A percentile compares a stretch with the other conserved stretches of the same genome.
phyloP scores from a whole-genome alignment of 2,329 filamentous ascomycete species.

The Verticillium dahliae region DNA sequence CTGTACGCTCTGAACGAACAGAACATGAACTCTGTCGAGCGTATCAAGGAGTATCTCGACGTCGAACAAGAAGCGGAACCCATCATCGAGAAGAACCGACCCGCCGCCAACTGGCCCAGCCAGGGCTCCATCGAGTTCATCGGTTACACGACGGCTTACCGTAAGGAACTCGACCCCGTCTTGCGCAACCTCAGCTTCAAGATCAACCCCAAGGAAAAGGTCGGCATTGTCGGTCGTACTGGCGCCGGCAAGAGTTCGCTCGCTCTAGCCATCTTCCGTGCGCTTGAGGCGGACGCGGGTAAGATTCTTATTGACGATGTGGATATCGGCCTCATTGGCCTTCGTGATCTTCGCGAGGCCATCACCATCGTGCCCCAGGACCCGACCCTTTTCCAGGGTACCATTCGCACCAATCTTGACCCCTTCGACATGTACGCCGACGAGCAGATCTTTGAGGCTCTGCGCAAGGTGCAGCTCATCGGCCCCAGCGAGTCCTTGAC shows the following conservation, averaged over 20 bases:
- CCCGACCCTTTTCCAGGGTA: conserved; percentile 88
- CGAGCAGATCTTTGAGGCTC: conserved; percentile 79
- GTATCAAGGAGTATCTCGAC: conserved; percentile 94
- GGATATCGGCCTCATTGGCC: conserved; percentile 83
- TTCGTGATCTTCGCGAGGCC: conserved; percentile 86
- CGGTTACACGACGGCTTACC: conserved; percentile 83
- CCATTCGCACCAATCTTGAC: conserved; percentile 86
- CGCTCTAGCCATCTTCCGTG: conserved; percentile 86
- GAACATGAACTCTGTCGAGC: conserved; percentile 98
- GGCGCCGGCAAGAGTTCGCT: conserved; percentile 96
- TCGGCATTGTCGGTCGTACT: conserved; percentile 92
- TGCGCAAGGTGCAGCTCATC: conserved; percentile 86
- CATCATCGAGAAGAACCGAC: conserved; percentile 71
- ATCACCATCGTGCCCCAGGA: conserved; percentile 99
- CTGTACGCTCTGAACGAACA: conserved; percentile 94
- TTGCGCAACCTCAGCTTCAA: conserved; percentile 79
- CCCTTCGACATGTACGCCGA: conserved; percentile 87
- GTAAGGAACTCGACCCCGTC: conserved; percentile 80
- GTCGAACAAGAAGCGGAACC: conserved; percentile 87
- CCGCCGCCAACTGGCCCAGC: conserved; percentile 75
- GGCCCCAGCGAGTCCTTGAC: conserved; percentile 44
- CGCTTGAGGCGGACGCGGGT: conserved; percentile 83
- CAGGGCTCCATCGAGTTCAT: conserved; percentile 83
- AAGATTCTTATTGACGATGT: conserved; percentile 86
- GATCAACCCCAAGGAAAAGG: conserved; percentile 80